Conservation (phyloP, 1,284 basidiomycete species). For the Amylostereum areolatum region DNA sequence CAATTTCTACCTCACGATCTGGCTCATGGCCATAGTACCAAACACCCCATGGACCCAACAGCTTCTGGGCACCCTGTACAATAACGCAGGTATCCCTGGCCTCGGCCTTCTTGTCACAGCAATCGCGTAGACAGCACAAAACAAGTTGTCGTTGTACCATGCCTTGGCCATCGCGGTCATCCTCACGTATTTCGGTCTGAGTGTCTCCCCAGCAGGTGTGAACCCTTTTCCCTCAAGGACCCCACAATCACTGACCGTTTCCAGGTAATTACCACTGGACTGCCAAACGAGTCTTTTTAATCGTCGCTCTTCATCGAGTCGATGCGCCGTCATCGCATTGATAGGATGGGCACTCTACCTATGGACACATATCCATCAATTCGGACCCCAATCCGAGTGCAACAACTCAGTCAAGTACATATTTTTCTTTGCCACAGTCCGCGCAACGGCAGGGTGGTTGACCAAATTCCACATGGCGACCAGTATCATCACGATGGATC, state of each 20-base stretch:
- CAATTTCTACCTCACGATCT: slow-evolving; percentile 8
- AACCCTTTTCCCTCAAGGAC: not conserved
- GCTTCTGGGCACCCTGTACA: slow-evolving; percentile 4
- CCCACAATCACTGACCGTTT: not conserved
- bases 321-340: not conserved
- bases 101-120: slow-evolving; percentile 10
- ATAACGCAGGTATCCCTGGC: slow-evolving; percentile 6
- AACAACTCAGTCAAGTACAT: slow-evolving; percentile 9
- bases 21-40: slow-evolving; percentile 7
- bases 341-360: slow-evolving; percentile 4
- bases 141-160: slow-evolving; percentile 9
- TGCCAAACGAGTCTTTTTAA: not conserved
- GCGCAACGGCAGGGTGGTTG: not conserved
- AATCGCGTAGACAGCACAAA: slow-evolving; percentile 7
- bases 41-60: not conserved
- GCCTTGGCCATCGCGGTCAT: slow-evolving; percentile 10
- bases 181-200: slow-evolving; percentile 7
- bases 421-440: not conserved
- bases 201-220: not conserved
- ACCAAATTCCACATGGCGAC: too few relatives aligned
- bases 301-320: not conserved
- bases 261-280: not conserved
- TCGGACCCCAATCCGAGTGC: slow-evolving; percentile 10
- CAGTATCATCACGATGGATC: too few relatives aligned
- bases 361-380: slow-evolving; percentile 2